A percentile compares a stretch with the other conserved stretches of the same genome.
phyloP scores from a whole-genome alignment of 176 grass and related monocot species.

The Dactylis glomerata region DNA sequence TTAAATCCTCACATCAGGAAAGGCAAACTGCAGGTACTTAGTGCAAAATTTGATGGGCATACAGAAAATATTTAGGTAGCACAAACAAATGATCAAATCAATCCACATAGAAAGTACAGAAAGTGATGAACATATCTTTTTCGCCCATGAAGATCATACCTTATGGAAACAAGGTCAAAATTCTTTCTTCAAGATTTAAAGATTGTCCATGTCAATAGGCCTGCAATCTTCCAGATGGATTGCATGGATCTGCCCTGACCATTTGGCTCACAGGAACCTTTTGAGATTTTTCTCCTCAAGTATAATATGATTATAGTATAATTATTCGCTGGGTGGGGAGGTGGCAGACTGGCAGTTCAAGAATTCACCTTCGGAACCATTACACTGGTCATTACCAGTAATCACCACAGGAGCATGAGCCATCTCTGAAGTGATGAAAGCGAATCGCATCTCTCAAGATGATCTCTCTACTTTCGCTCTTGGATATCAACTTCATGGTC shows the following conservation, averaged over 20 bases:
- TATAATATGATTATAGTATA: slow-evolving; percentile 11
- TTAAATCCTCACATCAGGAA: background rate
- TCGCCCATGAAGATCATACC: slow-evolving; percentile 39
- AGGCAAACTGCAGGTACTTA: background rate
- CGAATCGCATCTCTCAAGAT: slow-evolving; percentile 42
- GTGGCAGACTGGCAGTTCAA: background rate
- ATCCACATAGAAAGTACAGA: background rate
- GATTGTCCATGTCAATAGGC: slow-evolving; percentile 62
- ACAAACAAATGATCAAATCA: slow-evolving; percentile 13
- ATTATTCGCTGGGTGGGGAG: background rate
- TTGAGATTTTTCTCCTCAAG: slow-evolving; percentile 58
- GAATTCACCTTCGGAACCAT: background rate
- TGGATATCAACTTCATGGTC: slow-evolving; percentile 54
- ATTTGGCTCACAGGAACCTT: slow-evolving; percentile 64
- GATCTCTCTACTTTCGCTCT: slow-evolving; percentile 51
- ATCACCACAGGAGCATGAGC: slow-evolving; percentile 40
- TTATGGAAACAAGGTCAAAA: slow-evolving; percentile 65
- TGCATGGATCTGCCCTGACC: slow-evolving; percentile 67
- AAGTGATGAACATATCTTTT: background rate
- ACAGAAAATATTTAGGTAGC: background rate
- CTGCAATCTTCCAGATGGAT: slow-evolving; percentile 78
- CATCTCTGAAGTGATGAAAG: slow-evolving; percentile 44
- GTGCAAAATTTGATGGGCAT: background rate
- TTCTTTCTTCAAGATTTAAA: slow-evolving; percentile 68
- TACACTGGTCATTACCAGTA: slow-evolving; percentile 32